Evolutionary conservation across 2,329 filamentous ascomycete species (phyloP).

Genomic region (Parafenestella ontariensis): DNA sequence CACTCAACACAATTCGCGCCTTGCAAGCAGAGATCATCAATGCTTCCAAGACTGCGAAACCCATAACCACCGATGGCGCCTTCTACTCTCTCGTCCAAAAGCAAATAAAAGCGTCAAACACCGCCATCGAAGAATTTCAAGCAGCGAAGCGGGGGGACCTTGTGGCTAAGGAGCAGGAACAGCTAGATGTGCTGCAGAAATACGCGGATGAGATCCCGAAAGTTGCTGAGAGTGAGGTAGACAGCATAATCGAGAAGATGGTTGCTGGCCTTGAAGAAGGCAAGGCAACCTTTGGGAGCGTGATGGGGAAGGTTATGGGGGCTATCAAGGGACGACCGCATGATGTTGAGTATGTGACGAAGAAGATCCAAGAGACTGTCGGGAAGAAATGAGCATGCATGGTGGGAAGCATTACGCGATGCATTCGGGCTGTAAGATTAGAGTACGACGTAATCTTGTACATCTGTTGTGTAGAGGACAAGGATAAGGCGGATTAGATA

Average conservation of each 20-base stretch:
- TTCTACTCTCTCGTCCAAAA: conserved; percentile 73
- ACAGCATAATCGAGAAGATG: conserved; percentile 59
- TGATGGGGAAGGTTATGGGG: conserved; percentile 66
- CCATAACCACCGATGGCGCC: conserved; percentile 74
- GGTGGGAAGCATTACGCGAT: not conserved
- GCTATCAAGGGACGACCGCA: conserved; percentile 69
- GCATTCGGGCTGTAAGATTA: not conserved
- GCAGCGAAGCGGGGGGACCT: conserved; percentile 71
- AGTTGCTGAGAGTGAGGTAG: conserved; percentile 66
- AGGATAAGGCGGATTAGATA: not conserved
- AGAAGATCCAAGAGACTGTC: conserved; percentile 61
- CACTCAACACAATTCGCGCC: conserved; percentile 72
- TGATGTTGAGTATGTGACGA: conserved; percentile 67
- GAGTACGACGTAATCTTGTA: not conserved
- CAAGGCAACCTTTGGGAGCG: conserved; percentile 63
- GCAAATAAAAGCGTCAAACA: conserved; percentile 63
- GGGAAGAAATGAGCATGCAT: conserved; percentile 24
- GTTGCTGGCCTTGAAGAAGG: conserved; percentile 60
- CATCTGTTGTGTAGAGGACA: not conserved
- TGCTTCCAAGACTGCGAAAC: conserved; percentile 73
- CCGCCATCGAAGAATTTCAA: conserved; percentile 69
- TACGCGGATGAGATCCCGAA: conserved; percentile 68
- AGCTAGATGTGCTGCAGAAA: conserved; percentile 70
- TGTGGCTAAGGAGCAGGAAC: conserved; percentile 71
- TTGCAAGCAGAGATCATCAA: conserved; percentile 76